Conservation (phyloP, 1,284 basidiomycete genomes). For the Stereum hirsutum region DNA sequence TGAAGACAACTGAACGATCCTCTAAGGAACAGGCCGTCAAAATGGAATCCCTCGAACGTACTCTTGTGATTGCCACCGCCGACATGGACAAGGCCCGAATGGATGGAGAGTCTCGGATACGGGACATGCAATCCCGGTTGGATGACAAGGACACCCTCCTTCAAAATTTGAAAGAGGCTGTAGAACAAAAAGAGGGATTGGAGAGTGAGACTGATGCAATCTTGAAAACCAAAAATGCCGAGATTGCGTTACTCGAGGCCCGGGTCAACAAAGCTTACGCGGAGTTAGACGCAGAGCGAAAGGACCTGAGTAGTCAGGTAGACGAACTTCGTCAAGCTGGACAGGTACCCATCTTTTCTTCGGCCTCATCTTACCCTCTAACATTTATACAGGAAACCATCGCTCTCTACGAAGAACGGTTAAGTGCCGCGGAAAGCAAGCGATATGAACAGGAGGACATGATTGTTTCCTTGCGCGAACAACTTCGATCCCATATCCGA, state of each 20-base stretch:
- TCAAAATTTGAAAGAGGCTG: slow-evolving; percentile 38
- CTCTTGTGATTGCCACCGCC: slow-evolving; percentile 28
- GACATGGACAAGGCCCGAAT: slow-evolving; percentile 35
- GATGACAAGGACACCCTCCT: slow-evolving; percentile 36
- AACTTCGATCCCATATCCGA: slow-evolving; percentile 27
- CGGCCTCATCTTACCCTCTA: slow-evolving; percentile 3
- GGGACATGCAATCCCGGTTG: slow-evolving; percentile 38
- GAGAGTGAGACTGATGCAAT: slow-evolving; percentile 41
- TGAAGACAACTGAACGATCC: slow-evolving; percentile 34
- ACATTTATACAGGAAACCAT: slow-evolving; percentile 66
- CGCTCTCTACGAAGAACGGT: slow-evolving; percentile 83
- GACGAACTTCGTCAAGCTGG: slow-evolving; percentile 79
- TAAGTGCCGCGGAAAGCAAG: slow-evolving; percentile 60
- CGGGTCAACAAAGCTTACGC: slow-evolving; percentile 36
- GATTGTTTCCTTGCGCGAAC: slow-evolving; percentile 55
- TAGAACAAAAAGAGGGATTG: slow-evolving; percentile 42
- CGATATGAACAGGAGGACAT: slow-evolving; percentile 75
- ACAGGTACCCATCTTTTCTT: slow-evolving; percentile 40
- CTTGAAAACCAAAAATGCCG: slow-evolving; percentile 44
- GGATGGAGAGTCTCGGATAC: slow-evolving; percentile 36
- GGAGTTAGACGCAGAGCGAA: slow-evolving; percentile 58
- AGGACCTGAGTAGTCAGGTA: slow-evolving; percentile 60
- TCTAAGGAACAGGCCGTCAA: slow-evolving; percentile 43
- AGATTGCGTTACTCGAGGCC: slow-evolving; percentile 42
- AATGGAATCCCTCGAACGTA: slow-evolving; percentile 40